These are phyloP conservation scores for Paraphoma sp. DNA, from an alignment of 2,329 filamentous ascomycete genomes.

Conservation along the genomic window DNA sequence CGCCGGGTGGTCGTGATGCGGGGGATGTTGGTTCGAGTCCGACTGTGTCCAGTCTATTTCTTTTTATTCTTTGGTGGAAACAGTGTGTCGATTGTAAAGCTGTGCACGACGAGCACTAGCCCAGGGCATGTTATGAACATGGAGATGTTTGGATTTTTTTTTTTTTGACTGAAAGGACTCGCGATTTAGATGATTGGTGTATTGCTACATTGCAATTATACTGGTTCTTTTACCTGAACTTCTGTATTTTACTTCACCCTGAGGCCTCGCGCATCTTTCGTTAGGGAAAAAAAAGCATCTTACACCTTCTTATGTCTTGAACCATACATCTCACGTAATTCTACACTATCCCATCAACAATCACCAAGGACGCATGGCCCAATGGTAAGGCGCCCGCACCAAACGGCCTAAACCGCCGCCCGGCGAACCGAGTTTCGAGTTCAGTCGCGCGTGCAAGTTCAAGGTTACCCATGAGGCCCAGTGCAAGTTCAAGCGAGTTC, in stretches of 20 bases:
- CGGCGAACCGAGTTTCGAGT: not conserved
- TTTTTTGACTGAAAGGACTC: too few relatives aligned
- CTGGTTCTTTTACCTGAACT: too few relatives aligned
- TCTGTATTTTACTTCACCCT: too few relatives aligned
- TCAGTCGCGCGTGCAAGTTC: not conserved
- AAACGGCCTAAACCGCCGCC: not conserved
- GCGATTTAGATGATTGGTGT: too few relatives aligned
- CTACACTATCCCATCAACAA: not conserved
- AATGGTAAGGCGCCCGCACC: not conserved
- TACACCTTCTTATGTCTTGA: too few relatives aligned
- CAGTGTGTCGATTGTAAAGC: too few relatives aligned
- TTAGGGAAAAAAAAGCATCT: too few relatives aligned
- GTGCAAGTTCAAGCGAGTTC: not conserved
- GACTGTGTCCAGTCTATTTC: not conserved
- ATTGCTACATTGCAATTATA: too few relatives aligned
- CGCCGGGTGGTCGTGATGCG: not conserved
- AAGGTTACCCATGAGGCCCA: not conserved
- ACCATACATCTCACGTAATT: not conserved
- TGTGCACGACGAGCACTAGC: too few relatives aligned
- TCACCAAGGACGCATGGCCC: not conserved
- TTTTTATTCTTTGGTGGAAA: not conserved
- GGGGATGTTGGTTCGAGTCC: not conserved
- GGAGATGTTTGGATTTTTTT: too few relatives aligned
- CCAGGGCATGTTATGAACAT: too few relatives aligned
- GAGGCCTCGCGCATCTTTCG: too few relatives aligned